Conservation (phyloP, 768 basidiomycete genomes). For the Xerocomus brunneocitrinus region DNA sequence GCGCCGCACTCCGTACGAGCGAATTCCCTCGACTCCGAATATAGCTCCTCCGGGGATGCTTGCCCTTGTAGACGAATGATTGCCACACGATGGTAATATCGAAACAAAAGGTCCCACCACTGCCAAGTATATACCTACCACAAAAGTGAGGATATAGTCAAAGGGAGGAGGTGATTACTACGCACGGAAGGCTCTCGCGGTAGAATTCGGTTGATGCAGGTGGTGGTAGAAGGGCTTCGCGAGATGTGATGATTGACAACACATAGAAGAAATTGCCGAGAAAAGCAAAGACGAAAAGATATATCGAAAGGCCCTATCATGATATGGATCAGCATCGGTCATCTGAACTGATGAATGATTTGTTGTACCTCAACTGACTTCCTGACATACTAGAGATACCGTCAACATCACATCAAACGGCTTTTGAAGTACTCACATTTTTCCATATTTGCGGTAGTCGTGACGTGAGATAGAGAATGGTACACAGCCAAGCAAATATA, state of each 20-base stretch:
- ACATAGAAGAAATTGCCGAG: conserved; percentile 93
- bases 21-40: conserved; percentile 27
- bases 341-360: conserved; percentile 1
- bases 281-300: conserved; percentile 91
- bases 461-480: conserved; percentile 87
- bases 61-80: conserved; percentile 68
- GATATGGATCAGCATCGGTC: conserved; percentile 3
- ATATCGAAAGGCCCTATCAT: conserved; percentile 82
- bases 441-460: conserved; percentile 99
- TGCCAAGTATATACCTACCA: conserved; percentile 79
- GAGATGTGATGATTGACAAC: conserved; percentile 78
- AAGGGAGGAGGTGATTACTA: conserved; percentile 13
- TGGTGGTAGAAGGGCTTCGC: conserved; percentile 52
- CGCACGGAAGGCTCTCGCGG: conserved; percentile 81
- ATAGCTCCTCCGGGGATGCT: conserved; percentile 32
- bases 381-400: conserved; percentile 58
- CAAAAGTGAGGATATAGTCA: not conserved
- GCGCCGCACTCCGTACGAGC: conserved; percentile 21
- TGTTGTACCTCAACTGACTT: conserved; percentile 78
- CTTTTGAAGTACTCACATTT: conserved; percentile 60
- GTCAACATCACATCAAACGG: conserved; percentile 2
- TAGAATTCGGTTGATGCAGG: conserved; percentile 63
- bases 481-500: conserved; percentile 92
- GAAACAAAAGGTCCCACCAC: conserved; percentile 89
- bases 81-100: conserved; percentile 90